These are phyloP conservation scores for Kodamaea plutei DNA, from an alignment of 1,139 yeast species.

Conservation along the genomic window DNA sequence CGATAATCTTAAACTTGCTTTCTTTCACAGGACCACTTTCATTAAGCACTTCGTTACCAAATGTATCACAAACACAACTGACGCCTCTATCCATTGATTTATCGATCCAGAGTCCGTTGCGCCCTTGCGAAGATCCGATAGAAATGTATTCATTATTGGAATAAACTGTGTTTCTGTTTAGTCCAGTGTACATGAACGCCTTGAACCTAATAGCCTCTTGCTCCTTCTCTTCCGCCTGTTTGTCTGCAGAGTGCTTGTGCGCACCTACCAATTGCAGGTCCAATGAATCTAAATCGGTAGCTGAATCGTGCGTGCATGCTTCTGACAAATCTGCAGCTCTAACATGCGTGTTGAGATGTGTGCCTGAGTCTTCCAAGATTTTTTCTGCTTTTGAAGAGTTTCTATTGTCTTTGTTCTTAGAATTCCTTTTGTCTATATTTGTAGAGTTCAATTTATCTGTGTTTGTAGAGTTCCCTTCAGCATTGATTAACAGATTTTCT, in stretches of 20 bases:
- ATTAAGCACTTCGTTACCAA: slow-evolving; percentile 79
- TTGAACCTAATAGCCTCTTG: slow-evolving; percentile 43
- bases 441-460: not conserved
- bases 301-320: too few relatives aligned
- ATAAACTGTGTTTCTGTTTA: slow-evolving; percentile 80
- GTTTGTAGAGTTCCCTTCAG: too few relatives aligned
- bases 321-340: too few relatives aligned
- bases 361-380: too few relatives aligned
- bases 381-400: too few relatives aligned
- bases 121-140: slow-evolving; percentile 87
- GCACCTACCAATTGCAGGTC: not conserved
- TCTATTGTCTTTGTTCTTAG: not conserved
- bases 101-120: slow-evolving; percentile 89
- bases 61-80: slow-evolving; percentile 73
- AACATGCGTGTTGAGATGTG: too few relatives aligned
- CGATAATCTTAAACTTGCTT: slow-evolving; percentile 66
- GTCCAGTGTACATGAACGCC: slow-evolving; percentile 86
- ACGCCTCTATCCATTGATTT: slow-evolving; percentile 72
- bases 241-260: not conserved
- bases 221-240: too few relatives aligned
- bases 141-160: slow-evolving; percentile 77
- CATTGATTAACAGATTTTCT: not conserved
- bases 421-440: too few relatives aligned
- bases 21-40: slow-evolving; percentile 36
- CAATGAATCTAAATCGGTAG: too few relatives aligned